Base-by-base conservation (phyloP, 75 land plant genomes). In the Gnetum montanum region DNA sequence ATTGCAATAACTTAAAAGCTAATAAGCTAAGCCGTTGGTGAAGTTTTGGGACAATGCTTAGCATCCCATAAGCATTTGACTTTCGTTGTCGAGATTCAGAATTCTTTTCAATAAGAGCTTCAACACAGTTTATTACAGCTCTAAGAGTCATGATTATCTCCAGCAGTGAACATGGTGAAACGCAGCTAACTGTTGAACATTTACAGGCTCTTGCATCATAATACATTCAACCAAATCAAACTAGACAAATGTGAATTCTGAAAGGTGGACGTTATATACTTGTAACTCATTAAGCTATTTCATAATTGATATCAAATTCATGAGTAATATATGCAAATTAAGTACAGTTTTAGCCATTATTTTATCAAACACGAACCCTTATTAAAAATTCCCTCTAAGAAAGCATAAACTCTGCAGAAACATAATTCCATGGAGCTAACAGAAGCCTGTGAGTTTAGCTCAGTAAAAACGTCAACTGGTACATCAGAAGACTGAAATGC, bases 81-180 rank as follows among this genome's bases (percentile, higher is more conserved):
- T 36, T 64, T 11, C 52, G 61, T 30, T 46, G 64, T 41, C 62
- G 78, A 26, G 22, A 52, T 35, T 70, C 78, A 26, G 35, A 23
- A 38, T 62, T 60, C 19, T 59, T 51, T 22, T 70, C 64, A 34
- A 71, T 27, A 33, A 57, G 68, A 4, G 28, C 35, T 49, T 46
- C 62, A 12, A 69, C 52, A 40, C 82, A 84, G 35, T 51, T 62
- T 35, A 84, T 68, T 34, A 88, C 53, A 31, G 78, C 58, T 43
- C 86, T 74, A 1, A 84, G 63, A 19, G 78, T 69, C 58, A 81
- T 41, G 15, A 92, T 63, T 47, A 89, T 66, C 46, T 88, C 85
- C 45, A 76, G 72, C 27, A 83, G 85, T 22, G 78, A 71, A 15
- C 48, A 40, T 48, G 78, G 68, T 12, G 83, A 82, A 46, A 64